A percentile compares a stretch with the other conserved stretches of the same genome.
These are phyloP conservation scores for Yamadazyma triangularis DNA, from an alignment of 1,139 yeast genomes.

Conservation along the genomic window DNA sequence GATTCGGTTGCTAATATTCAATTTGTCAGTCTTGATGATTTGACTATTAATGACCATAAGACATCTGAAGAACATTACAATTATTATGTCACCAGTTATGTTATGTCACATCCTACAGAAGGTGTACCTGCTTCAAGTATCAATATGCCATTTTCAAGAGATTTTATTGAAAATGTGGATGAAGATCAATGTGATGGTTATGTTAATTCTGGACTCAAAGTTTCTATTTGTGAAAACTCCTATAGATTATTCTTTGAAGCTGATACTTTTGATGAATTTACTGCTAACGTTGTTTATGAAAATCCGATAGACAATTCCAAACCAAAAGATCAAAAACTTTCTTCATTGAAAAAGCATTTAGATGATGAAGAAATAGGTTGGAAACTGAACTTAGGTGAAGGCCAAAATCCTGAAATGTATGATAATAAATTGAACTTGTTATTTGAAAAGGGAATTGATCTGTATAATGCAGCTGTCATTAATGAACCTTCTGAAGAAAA, in stretches of 20 bases:
- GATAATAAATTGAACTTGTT: constrained; percentile 23
- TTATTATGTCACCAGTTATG: constrained; percentile 86
- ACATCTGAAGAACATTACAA: constrained; percentile 82
- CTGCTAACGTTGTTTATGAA: constrained; percentile 48
- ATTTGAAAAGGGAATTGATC: constrained; percentile 30
- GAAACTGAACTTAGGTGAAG: constrained; percentile 29
- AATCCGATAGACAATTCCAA: constrained; percentile 24
- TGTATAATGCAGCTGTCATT: constrained; percentile 19
- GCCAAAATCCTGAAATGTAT: constrained; percentile 14
- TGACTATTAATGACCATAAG: constrained; percentile 75
- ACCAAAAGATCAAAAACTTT: constrained; percentile 23
- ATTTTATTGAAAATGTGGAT: constrained; percentile 52
- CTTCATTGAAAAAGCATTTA: constrained; percentile 22
- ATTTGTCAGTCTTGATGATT: constrained; percentile 81
- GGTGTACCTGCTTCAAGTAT: constrained; percentile 85
- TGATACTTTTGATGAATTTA: constrained; percentile 77
- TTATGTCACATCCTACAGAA: constrained; percentile 96
- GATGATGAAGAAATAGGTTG: constrained; percentile 37
- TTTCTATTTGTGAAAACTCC: constrained; percentile 74
- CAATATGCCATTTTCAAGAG: constrained; percentile 67
- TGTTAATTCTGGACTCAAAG: constrained; percentile 69
- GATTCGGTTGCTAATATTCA: constrained; percentile 63
- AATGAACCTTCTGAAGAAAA: constrained; percentile 10
- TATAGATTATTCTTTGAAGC: constrained; percentile 80
- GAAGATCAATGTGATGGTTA: constrained; percentile 65